phyloP scores from a whole-genome alignment of 176 grass and related monocot species.

The Rhynchospora pubera region DNA sequence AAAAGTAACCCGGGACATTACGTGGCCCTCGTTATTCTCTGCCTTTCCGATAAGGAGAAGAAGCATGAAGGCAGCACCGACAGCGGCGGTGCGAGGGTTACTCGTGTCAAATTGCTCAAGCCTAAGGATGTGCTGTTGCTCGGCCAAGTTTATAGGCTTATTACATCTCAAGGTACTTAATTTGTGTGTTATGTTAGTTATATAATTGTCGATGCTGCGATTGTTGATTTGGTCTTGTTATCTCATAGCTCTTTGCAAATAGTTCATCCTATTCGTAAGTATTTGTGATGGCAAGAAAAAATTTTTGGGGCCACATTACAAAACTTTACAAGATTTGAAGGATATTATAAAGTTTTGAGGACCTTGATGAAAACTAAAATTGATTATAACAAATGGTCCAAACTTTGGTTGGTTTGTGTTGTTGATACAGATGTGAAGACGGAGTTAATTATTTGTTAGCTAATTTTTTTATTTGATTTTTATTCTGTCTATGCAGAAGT shows the following conservation, averaged over 20 bases:
- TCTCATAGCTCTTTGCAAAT: not conserved
- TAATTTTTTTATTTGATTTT: not conserved
- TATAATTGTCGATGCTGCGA: too few relatives aligned
- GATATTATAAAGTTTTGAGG: conserved; percentile 1
- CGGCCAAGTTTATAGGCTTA: conserved; percentile 88
- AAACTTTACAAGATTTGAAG: not conserved
- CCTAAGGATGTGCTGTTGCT: conserved; percentile 80
- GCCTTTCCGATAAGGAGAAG: conserved; percentile 29
- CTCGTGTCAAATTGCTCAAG: conserved; percentile 88
- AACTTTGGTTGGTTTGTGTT: not conserved
- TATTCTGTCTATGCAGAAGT: conserved; percentile 51
- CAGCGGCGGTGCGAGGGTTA: conserved; percentile 46
- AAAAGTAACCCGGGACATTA: conserved; percentile 76
- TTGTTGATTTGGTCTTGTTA: not conserved
- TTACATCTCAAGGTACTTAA: conserved; percentile 73
- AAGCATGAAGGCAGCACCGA: not conserved
- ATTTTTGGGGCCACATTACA: not conserved
- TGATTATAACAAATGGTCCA: not conserved
- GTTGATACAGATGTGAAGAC: not conserved
- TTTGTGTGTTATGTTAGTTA: not conserved
- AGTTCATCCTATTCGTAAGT: not conserved
- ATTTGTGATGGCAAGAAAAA: not conserved
- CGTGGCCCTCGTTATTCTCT: conserved; percentile 80
- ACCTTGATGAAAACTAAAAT: not conserved
- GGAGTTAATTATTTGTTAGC: not conserved